These are phyloP conservation scores for Neofusicoccum cordaticola DNA, from an alignment of 2,329 filamentous ascomycete species.

Conservation along the genomic window DNA sequence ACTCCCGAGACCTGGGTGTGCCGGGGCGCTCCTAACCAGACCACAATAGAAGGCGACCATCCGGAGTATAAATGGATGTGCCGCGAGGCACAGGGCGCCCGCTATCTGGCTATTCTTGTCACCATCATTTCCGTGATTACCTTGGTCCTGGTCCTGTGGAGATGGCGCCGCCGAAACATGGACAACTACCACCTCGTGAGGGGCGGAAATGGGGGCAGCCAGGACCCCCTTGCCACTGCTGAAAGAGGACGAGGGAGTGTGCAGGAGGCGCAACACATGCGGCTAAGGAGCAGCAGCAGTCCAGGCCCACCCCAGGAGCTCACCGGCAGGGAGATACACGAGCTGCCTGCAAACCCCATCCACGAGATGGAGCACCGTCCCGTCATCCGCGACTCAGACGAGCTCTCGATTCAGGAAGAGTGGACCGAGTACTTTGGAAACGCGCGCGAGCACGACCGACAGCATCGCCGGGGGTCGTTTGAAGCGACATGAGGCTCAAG, in stretches of 20 bases:
- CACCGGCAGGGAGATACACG: background rate
- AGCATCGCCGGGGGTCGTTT: background rate
- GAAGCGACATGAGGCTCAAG: background rate
- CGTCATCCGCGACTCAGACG: background rate
- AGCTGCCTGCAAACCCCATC: background rate
- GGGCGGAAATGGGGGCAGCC: background rate
- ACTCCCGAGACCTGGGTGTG: slow-evolving; percentile 5
- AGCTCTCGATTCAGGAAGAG: background rate
- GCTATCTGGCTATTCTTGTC: background rate
- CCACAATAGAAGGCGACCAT: background rate
- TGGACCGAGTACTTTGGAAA: background rate
- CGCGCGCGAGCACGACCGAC: background rate
- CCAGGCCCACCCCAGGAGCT: background rate
- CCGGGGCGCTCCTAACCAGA: background rate
- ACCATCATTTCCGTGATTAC: background rate
- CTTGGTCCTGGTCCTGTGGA: background rate
- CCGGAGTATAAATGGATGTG: slow-evolving; percentile 1
- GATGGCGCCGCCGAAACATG: slow-evolving; percentile 2
- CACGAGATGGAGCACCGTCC: slow-evolving; percentile 5
- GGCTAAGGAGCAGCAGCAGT: background rate
- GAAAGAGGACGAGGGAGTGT: background rate
- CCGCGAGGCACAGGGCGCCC: background rate
- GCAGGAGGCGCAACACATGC: background rate
- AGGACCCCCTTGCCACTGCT: background rate
- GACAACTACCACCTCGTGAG: background rate